These are phyloP conservation scores for Golubevia sp. DNA, from an alignment of 1,284 basidiomycete genomes.

Conservation along the genomic window DNA sequence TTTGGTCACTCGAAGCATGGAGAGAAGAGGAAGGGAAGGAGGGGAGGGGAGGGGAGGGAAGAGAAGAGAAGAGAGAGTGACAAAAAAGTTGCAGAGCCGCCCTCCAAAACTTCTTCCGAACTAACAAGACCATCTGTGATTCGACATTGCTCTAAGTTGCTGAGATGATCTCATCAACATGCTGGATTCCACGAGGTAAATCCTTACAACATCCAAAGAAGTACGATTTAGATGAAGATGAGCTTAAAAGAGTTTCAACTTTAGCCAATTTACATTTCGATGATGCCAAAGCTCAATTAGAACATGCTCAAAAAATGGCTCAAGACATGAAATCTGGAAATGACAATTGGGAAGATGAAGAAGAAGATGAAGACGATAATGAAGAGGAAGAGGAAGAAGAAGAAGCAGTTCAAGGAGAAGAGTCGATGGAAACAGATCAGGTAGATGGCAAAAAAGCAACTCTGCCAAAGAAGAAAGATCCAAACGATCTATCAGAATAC, in stretches of 20 bases:
- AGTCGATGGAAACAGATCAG: constrained; percentile 7
- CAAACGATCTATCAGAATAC: constrained; percentile 85
- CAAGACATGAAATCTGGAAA: constrained; percentile 30
- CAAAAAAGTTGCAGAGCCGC: too few species aligned
- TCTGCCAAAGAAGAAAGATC: constrained; percentile 64
- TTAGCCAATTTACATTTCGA: constrained; percentile 86
- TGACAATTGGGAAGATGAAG: constrained; percentile 26
- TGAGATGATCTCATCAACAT: constrained; percentile 68
- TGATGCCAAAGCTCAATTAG: constrained; percentile 82
- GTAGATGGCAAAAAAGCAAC: constrained; percentile 53
- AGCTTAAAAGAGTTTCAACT: constrained; percentile 85
- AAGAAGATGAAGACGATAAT: constrained; percentile 23
- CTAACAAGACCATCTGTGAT: too few species aligned
- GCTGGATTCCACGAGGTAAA: constrained; percentile 82
- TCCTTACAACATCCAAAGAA: constrained; percentile 78
- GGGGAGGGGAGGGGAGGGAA: too few species aligned
- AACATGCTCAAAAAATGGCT: constrained; percentile 61
- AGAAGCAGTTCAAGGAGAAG: constrained; percentile 20
- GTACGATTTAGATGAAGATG: constrained; percentile 87
- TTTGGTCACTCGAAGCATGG: constrained; percentile 64
- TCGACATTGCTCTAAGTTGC: too few species aligned
- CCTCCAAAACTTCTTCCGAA: too few species aligned
- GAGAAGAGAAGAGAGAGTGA: too few species aligned
- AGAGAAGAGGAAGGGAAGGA: too few species aligned
- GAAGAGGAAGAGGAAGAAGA: constrained; percentile 33